phyloP scores from a whole-genome alignment of 1,284 basidiomycete species.

The Papiliotrema terrestris region DNA sequence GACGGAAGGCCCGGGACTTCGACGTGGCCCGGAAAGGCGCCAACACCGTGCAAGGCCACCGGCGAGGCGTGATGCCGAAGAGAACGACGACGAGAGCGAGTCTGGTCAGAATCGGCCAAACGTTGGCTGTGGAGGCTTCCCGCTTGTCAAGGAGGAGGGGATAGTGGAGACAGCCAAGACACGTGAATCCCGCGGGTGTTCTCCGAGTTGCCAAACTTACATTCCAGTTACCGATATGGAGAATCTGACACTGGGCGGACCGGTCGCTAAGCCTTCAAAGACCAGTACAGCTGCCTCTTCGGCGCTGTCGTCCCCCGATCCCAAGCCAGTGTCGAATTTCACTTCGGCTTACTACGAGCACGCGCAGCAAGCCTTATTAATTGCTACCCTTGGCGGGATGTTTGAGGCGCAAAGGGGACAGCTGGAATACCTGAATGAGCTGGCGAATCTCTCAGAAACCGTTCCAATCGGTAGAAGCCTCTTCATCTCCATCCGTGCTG shows the following conservation, averaged over 20 bases:
- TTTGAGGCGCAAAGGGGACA: conserved; percentile 5
- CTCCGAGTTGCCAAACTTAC: too few relatives aligned
- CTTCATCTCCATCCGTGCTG: conserved; percentile 36
- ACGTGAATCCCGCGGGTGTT: too few relatives aligned
- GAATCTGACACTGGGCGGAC: too few relatives aligned
- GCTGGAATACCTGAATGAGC: neutral
- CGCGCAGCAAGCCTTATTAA: conserved; percentile 33
- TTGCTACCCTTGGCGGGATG: conserved; percentile 30
- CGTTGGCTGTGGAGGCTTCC: conserved; percentile 27
- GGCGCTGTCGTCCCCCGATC: neutral
- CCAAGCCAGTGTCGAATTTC: neutral
- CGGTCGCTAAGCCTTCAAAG: too few relatives aligned
- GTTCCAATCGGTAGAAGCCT: conserved; percentile 29
- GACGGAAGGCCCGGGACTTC: conserved; percentile 25
- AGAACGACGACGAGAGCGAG: conserved; percentile 2
- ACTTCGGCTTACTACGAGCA: conserved; percentile 22
- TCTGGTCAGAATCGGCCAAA: neutral
- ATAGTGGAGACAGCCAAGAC: too few relatives aligned
- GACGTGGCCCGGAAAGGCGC: conserved; percentile 8
- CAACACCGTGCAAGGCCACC: neutral
- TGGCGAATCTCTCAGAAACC: neutral
- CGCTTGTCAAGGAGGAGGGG: neutral
- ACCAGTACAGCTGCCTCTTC: too few relatives aligned
- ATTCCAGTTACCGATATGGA: too few relatives aligned
- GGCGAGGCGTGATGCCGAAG: neutral